Evolutionary conservation across 2,329 filamentous ascomycete species (phyloP), one percentile per base, ranked within the genome.

Genomic region (Fusarium hostae): DNA sequence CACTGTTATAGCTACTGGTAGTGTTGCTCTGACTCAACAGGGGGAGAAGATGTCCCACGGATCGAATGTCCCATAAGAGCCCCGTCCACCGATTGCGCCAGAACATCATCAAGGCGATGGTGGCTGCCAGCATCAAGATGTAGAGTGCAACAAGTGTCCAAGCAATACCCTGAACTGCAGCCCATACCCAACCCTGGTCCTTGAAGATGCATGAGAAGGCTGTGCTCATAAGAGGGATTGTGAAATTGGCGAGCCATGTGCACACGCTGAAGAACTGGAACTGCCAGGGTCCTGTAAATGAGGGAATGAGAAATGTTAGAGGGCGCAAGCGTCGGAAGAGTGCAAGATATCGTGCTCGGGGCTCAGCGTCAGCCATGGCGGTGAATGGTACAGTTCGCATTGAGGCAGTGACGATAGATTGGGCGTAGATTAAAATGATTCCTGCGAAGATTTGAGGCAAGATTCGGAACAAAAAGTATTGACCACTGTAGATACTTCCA

Each of bases 381-480:
- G 90, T 87, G 79, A 97, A 97, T 0, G 95, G 95, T 41, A 92
- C 84, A 16, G 93, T 88, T 63, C 95, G 90, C 70, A 92, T 89
- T n/a, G 94, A 87, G 6, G 94, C 89, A 2, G 87, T 86, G 73
- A 94, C 88, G 41, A 97, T 84, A 72, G 90, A 88, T 75, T 97
- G 91, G 2, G 93, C 87, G 85, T 93, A 97, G 10, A 98, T 79
- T 48, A 96, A 85, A 39, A 97, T 82, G 16, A 91, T 72, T 24
- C 90, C 89, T 1, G 91, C 93, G 18, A 97, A 78, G 0, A 97
- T 83, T 62, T 94, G 94, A 4, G 95, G 95, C 3, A 98, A 83
- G 71, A 97, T 93, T 68, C 94, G 89, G 79, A 97, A 96, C 50
- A 97, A 81, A 79, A 98, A 97, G 81, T 97, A 97, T 71, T 90